Percentiles rank a stretch among this genome's conserved stretches.
Evolutionary conservation across 805 yeast genomes (phyloP).

Genomic region (Ogataea chonburiensis): DNA sequence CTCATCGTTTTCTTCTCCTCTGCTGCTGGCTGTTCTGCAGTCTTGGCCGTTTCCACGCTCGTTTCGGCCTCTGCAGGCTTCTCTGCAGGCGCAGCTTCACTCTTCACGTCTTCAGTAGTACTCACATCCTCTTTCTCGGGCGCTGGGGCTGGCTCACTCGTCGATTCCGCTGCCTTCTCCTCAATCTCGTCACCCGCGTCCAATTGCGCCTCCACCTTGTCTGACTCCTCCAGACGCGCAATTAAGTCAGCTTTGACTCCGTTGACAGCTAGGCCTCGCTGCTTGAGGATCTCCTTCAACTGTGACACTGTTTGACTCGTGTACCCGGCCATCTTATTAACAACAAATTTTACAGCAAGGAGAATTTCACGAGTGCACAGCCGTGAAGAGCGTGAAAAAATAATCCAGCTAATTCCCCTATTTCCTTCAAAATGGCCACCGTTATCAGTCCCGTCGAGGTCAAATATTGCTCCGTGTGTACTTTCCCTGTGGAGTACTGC

Average conservation of each 20-base stretch:
- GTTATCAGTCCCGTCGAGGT: slow-evolving; percentile 35
- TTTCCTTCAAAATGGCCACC: slow-evolving; percentile 3
- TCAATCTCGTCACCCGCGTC: slow-evolving; percentile 19
- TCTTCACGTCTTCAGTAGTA: not conserved
- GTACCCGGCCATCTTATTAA: slow-evolving; percentile 48
- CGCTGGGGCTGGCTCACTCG: slow-evolving; percentile 21
- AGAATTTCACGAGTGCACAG: slow-evolving; percentile 6
- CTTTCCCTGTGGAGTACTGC: slow-evolving; percentile 89
- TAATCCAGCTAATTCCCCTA: not conserved
- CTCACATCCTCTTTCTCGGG: slow-evolving; percentile 6
- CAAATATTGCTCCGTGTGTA: slow-evolving; percentile 74
- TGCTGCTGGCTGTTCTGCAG: slow-evolving; percentile 18
- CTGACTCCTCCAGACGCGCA: slow-evolving; percentile 61
- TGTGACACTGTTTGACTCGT: slow-evolving; percentile 77
- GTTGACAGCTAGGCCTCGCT: slow-evolving; percentile 60
- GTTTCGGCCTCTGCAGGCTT: slow-evolving; percentile 13
- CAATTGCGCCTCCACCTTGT: slow-evolving; percentile 36
- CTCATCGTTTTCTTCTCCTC: slow-evolving; percentile 37
- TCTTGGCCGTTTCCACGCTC: slow-evolving; percentile 19
- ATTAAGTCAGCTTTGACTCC: slow-evolving; percentile 84
- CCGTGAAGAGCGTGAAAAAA: slow-evolving; percentile 5
- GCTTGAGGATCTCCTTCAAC: slow-evolving; percentile 72
- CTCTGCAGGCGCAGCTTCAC: not conserved
- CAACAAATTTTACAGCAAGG: slow-evolving; percentile 12
- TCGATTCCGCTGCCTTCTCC: slow-evolving; percentile 3